Conservation (phyloP, 257 asterid genomes). For the Rubia yunnanensis region DNA sequence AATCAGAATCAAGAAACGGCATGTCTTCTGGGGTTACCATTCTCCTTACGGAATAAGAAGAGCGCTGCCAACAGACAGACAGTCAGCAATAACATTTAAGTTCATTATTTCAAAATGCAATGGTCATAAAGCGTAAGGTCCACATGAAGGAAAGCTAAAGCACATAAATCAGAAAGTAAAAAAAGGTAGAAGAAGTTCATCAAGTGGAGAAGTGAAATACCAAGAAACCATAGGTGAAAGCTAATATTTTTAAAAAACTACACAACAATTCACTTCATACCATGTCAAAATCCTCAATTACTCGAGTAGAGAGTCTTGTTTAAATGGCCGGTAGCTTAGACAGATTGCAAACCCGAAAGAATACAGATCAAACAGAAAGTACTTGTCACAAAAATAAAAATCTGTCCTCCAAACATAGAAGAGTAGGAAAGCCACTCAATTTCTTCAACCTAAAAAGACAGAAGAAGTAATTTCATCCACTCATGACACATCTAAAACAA, state of each 20-base stretch:
- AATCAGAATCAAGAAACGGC: conserved; percentile 30
- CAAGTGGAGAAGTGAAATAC: neutral
- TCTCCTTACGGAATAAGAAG: conserved; percentile 34
- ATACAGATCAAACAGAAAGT: neutral
- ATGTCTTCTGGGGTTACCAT: conserved; percentile 37
- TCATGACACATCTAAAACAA: neutral
- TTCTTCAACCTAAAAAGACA: conserved; percentile 6
- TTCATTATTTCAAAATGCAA: neutral
- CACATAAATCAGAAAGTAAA: conserved; percentile 2
- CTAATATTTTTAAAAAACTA: neutral
- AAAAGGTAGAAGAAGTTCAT: neutral
- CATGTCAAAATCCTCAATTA: neutral
- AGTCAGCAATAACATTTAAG: conserved; percentile 4
- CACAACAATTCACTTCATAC: neutral
- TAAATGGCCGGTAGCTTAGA: neutral
- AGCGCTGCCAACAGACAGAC: conserved; percentile 19
- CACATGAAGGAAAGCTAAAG: neutral
- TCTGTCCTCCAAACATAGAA: neutral
- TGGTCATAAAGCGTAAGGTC: conserved; percentile 9
- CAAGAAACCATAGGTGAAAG: neutral
- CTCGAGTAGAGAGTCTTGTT: neutral
- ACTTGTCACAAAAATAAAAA: neutral
- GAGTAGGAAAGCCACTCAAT: neutral
- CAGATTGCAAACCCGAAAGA: neutral
- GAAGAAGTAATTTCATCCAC: neutral